Conservation (phyloP, 352 stramenopile genomes). For the Pythium aquatile region DNA sequence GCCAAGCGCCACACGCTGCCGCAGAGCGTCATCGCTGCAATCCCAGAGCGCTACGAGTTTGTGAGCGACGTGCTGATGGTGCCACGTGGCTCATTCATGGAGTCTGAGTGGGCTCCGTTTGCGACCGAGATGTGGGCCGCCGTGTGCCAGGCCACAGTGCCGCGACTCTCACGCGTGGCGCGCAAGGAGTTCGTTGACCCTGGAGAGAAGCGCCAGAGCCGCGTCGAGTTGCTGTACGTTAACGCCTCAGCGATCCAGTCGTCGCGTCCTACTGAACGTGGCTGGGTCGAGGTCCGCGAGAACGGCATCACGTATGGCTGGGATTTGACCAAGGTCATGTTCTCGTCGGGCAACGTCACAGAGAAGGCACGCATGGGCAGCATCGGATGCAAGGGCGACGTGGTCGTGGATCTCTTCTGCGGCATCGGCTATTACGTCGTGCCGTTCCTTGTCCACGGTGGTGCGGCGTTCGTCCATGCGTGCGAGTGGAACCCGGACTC, state of each 20-base stretch:
- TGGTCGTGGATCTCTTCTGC: slow-evolving; percentile 95
- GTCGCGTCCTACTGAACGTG: slow-evolving; percentile 37
- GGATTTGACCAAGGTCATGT: slow-evolving; percentile 96
- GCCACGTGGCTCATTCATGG: slow-evolving; percentile 58
- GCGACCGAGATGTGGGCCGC: slow-evolving; percentile 61
- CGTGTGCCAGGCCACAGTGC: slow-evolving; percentile 52
- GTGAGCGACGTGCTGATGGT: slow-evolving; percentile 72
- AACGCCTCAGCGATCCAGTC: slow-evolving; percentile 40
- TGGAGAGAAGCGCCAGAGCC: slow-evolving; percentile 79
- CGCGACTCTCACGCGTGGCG: slow-evolving; percentile 66
- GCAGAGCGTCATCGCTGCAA: slow-evolving; percentile 1
- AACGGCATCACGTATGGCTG: slow-evolving; percentile 95
- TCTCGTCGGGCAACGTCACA: slow-evolving; percentile 95
- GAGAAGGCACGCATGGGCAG: slow-evolving; percentile 94
- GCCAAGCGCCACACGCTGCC: slow-evolving; percentile 48
- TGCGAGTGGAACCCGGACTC: slow-evolving; percentile 97
- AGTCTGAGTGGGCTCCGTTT: slow-evolving; percentile 53
- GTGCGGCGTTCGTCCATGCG: slow-evolving; percentile 87
- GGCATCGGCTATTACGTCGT: slow-evolving; percentile 98
- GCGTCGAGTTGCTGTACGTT: slow-evolving; percentile 67
- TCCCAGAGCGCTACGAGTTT: slow-evolving; percentile 79
- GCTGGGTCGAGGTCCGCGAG: slow-evolving; percentile 90
- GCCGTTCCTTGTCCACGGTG: slow-evolving; percentile 91
- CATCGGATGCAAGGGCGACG: slow-evolving; percentile 82
- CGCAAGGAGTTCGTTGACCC: slow-evolving; percentile 80